Base-by-base conservation (phyloP, 2,329 filamentous ascomycete species). In the Sporothrix dimorphospora region DNA sequence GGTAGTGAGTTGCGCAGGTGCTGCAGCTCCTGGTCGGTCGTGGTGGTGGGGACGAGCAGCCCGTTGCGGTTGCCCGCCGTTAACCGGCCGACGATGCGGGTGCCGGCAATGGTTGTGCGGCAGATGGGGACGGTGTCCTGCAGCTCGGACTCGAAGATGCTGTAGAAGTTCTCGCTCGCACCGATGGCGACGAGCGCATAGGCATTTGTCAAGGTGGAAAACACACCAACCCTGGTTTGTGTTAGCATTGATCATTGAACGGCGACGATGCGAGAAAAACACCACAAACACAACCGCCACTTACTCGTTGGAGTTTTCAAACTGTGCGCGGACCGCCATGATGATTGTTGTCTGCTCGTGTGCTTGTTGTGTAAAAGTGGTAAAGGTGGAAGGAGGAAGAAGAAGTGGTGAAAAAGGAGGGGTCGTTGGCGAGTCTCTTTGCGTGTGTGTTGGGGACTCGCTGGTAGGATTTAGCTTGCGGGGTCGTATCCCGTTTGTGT, bases 151-250 rank as follows among this genome's bases (percentile, higher is more conserved):
- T 99, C 96, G 85, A 99, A 98, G 81, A 98, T 89, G 86, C 93
- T 94, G 90, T 98, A 98, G 84, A 99, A 99, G 89, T 98, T 98
- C 87, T 98, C 94, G 80, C 94, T 97, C 78, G 93, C 94, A 80
- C 96, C 96, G 76, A 97, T 90, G 76, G 95, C 94, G 78, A 98
- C 94, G 78, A 99, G 88, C 78, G 94, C 94, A 83, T 97, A 99
- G 73, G 94, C 95, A 85, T 99, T 99, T 77, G 96, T 99, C 81
- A 99, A 92, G 74, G 94, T 97, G 74, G 94, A 85, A 83, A 99
- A 99, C 80, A 98, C 96, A 81, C 96, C 96, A 81, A 99, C 93
- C 85, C 94, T 98, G 16, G 16, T 14, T 7, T 0, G 5, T 7
- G 45, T 73, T 47, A 73, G 72, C 49, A 67, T 27, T 3, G 16